phyloP scores from a whole-genome alignment of 2,329 filamentous ascomycete genomes.

The Teratosphaeria pseudoeucalypti region DNA sequence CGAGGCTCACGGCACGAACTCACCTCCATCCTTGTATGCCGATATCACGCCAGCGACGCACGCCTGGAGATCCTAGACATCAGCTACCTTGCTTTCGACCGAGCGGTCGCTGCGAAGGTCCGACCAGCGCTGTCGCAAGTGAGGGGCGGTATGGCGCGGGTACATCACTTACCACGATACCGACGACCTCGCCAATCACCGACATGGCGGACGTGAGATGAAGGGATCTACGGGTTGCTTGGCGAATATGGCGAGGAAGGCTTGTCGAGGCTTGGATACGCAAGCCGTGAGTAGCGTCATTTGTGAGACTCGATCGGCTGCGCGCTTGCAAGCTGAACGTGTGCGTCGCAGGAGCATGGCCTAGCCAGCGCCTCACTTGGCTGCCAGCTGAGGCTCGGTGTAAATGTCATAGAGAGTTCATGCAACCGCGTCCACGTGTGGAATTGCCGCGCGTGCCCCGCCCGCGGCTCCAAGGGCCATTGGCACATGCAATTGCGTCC shows the following conservation, averaged over 20 bases:
- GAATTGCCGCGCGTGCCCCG: neutral
- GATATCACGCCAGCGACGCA: conserved; percentile 6
- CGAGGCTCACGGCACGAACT: neutral
- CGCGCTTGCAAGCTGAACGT: neutral
- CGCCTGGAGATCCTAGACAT: neutral
- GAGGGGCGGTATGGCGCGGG: neutral
- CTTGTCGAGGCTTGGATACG: neutral
- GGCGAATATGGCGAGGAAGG: neutral
- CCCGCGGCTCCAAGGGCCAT: neutral
- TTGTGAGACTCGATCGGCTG: neutral
- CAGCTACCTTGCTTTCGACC: neutral
- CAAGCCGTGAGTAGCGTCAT: neutral
- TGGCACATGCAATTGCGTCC: neutral
- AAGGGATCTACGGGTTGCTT: neutral
- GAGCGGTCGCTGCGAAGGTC: neutral
- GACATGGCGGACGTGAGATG: neutral
- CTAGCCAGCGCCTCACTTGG: neutral
- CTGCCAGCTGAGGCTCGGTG: neutral
- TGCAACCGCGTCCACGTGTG: neutral
- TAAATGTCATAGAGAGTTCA: neutral
- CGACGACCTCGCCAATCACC: conserved; percentile 5
- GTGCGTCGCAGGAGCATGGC: neutral
- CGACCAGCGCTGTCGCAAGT: neutral
- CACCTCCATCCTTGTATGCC: conserved; percentile 11
- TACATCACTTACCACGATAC: conserved; percentile 2